Base-by-base conservation (phyloP, 768 basidiomycete genomes). In the Termitomyces sp. region DNA sequence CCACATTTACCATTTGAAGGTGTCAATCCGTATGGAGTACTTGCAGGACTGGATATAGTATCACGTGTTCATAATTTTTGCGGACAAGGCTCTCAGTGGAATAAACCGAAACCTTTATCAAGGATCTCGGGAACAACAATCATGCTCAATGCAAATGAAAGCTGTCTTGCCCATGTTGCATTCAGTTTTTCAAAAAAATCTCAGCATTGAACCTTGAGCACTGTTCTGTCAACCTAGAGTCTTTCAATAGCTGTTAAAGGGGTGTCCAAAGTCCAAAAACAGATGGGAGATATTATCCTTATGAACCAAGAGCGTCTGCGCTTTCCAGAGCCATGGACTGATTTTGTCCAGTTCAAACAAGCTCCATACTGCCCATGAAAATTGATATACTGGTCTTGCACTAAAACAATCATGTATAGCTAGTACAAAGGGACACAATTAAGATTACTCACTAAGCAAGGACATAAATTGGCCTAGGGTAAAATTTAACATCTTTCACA, bases 341-440 rank as follows among this genome's bases (percentile, higher is more conserved):
- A 43, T 31, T 51, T 36, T 2, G 41, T 27, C 22, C 42, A 31
- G 41, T 50, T 36, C 5, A 50, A 32, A 5, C 55, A 42, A 23
- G 49, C 50, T 2, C 41, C 49, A 23, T 52, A 50, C 18, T 39
- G 55, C 7, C 55, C 55, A 20, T 56, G 20, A 23, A 52, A 52
- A 22, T 56, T 56, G 22, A 51, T 27, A 31, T 29, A 46, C 20
- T 33, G 48, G 25, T 52, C 31, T 27, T 20, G 20, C 32, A 36
- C 55, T 56, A 10, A 11, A n/a, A n/a, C n/a, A n/a, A n/a, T n/a
- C n/a, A n/a, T n/a, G n/a, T n/a, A n/a, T n/a, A n/a, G n/a, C n/a
- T n/a, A n/a, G n/a, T n/a, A n/a, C n/a, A n/a, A n/a, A n/a, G n/a
- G n/a, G n/a, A n/a, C n/a, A n/a, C n/a, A n/a, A n/a, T n/a, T n/a